Conservation (phyloP, 2,329 filamentous ascomycete species). For the Penicillium rolfsii region DNA sequence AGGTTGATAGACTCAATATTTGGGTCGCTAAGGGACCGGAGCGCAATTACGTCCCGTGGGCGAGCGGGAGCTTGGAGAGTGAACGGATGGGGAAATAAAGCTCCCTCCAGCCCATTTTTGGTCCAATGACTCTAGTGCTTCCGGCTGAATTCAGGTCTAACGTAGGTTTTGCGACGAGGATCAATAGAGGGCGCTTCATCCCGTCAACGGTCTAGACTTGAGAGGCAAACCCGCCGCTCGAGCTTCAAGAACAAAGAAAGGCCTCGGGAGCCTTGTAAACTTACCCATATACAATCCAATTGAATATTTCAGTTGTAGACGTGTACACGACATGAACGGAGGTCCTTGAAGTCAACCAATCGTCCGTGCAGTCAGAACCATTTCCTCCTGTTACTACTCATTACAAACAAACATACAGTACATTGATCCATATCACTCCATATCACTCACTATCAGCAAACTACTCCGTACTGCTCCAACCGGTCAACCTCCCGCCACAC, state of each 20-base stretch:
- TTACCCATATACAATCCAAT: background rate
- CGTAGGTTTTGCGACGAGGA: background rate
- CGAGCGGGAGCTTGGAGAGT: background rate
- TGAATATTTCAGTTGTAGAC: background rate
- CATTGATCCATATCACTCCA: background rate
- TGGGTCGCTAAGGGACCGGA: background rate
- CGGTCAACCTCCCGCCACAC: constrained; percentile 13
- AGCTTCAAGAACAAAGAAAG: background rate
- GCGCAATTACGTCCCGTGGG: constrained; percentile 1
- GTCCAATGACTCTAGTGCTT: background rate
- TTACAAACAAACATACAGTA: background rate
- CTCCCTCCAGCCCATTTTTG: background rate
- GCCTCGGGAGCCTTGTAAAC: background rate
- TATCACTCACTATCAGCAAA: background rate
- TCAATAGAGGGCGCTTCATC: background rate
- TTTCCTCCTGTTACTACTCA: background rate
- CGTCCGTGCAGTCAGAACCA: background rate
- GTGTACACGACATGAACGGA: background rate
- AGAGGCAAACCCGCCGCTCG: background rate
- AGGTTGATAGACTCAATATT: background rate
- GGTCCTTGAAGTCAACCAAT: background rate
- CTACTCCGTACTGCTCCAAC: background rate
- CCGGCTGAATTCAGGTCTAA: background rate
- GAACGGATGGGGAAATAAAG: constrained; percentile 13
- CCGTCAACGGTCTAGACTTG: background rate